phyloP scores from a whole-genome alignment of 2,329 filamentous ascomycete genomes.

The Plenodomus lindquistii region DNA sequence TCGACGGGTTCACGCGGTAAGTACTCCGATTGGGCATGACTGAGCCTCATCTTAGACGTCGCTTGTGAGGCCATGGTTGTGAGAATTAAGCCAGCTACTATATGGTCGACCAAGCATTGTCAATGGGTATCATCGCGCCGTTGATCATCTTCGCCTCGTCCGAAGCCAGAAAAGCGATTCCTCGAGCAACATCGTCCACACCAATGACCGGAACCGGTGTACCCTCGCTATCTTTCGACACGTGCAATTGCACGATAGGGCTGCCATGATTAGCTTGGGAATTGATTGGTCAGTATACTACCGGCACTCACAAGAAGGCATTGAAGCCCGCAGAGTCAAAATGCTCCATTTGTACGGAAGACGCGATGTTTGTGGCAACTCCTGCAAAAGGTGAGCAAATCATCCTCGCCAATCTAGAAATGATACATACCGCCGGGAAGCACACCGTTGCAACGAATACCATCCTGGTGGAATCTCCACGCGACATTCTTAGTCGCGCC shows the following conservation, averaged over 20 bases:
- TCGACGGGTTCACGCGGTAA: no score
- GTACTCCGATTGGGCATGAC: no score
- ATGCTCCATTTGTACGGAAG: constrained; percentile 27
- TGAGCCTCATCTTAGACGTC: no score
- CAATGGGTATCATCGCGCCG: constrained; percentile 31
- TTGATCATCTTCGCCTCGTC: constrained; percentile 32
- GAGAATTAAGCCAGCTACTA: constrained; percentile 2
- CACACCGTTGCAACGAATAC: constrained; percentile 53
- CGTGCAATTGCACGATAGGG: constrained; percentile 26
- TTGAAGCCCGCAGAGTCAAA: constrained; percentile 25
- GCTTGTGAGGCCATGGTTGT: background rate
- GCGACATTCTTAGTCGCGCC: constrained; percentile 55
- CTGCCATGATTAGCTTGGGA: constrained; percentile 11
- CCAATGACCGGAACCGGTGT: constrained; percentile 24
- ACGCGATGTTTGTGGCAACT: constrained; percentile 21
- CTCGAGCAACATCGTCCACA: constrained; percentile 26
- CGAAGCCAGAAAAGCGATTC: constrained; percentile 30
- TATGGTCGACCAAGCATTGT: constrained; percentile 35
- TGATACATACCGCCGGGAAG: constrained; percentile 44
- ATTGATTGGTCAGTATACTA: background rate
- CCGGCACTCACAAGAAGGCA: constrained; percentile 22
- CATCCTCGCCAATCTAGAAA: no score
- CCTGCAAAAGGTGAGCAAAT: background rate
- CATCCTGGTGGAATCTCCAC: constrained; percentile 51
- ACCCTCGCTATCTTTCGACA: constrained; percentile 27